Evolutionary conservation across 148 eudicot genomes (phyloP).

Genomic region (Camellia sinensis): DNA sequence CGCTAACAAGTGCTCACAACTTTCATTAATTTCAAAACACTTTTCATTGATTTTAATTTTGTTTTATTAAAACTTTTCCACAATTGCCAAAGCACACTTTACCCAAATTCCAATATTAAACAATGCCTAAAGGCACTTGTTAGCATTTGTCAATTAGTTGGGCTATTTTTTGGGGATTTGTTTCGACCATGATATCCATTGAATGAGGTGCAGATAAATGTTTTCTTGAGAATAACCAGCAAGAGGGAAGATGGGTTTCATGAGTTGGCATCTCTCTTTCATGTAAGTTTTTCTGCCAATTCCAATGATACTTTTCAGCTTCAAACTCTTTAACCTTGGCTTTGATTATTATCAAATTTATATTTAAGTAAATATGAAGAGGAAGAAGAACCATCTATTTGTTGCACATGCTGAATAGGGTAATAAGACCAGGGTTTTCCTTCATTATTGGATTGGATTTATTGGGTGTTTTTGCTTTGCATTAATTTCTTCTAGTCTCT

Average conservation of each 20-base stretch:
- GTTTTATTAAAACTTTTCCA: too few relatives aligned
- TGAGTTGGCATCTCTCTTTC: slow-evolving; percentile 96
- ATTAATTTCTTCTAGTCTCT: not conserved
- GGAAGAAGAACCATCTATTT: not conserved
- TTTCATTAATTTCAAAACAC: too few relatives aligned
- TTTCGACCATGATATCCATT: slow-evolving; percentile 11
- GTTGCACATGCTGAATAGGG: slow-evolving; percentile 2
- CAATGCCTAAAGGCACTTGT: too few relatives aligned
- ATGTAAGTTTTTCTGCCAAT: slow-evolving; percentile 46
- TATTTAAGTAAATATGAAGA: not conserved
- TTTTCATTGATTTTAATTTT: too few relatives aligned
- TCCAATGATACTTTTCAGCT: not conserved
- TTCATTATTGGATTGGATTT: slow-evolving; percentile 1
- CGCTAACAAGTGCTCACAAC: too few relatives aligned
- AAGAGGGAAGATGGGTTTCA: slow-evolving; percentile 97
- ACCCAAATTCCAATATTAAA: too few relatives aligned
- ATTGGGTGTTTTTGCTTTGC: not conserved
- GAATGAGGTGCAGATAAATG: slow-evolving; percentile 67
- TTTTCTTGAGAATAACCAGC: slow-evolving; percentile 84
- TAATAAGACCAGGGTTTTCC: not conserved
- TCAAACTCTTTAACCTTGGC: not conserved
- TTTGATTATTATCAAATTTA: not conserved
- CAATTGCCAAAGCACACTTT: too few relatives aligned
- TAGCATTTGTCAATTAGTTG: too few relatives aligned
- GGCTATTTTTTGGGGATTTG: not conserved